Conservation (phyloP, 345 rosid genomes). For the Zanthoxylum bungeanum region DNA sequence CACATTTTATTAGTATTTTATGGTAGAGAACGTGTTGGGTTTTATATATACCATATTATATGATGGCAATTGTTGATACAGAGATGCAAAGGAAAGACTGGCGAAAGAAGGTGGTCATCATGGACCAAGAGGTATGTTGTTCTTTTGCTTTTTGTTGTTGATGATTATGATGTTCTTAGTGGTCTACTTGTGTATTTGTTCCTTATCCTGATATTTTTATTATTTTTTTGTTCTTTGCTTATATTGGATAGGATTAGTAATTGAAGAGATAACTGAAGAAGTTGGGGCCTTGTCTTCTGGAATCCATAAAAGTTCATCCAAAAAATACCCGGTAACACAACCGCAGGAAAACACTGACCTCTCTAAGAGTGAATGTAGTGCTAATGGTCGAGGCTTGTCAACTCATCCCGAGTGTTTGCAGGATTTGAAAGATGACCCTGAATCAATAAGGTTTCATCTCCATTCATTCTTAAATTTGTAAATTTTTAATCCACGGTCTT, state of each 20-base stretch:
- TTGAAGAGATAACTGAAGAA: constrained; percentile 84
- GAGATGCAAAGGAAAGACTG: constrained; percentile 57
- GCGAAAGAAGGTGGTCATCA: constrained; percentile 48
- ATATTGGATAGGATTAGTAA: constrained; percentile 46
- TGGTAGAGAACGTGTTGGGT: not conserved
- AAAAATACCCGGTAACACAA: constrained; percentile 27
- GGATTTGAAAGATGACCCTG: constrained; percentile 73
- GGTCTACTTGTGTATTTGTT: not conserved
- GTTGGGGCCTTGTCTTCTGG: constrained; percentile 30
- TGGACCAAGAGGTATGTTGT: constrained; percentile 44
- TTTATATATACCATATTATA: constrained; percentile 1
- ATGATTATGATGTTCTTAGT: constrained; percentile 1
- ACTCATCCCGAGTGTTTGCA: constrained; percentile 49
- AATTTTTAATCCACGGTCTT: not conserved
- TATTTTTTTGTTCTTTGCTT: not conserved
- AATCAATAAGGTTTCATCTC: constrained; percentile 62
- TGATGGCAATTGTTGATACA: constrained; percentile 24
- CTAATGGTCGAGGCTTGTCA: constrained; percentile 18
- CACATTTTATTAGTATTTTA: not conserved
- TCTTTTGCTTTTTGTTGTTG: constrained; percentile 3
- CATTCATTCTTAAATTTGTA: constrained; percentile 4
- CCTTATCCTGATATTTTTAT: not conserved
- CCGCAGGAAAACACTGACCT: constrained; percentile 23
- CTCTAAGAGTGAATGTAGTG: constrained; percentile 15
- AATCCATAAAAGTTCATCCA: constrained; percentile 27